A percentile compares a stretch with the other conserved stretches of the same genome.
These are phyloP conservation scores for Kodamaea fukazawae DNA, from an alignment of 805 yeast species.

Conservation along the genomic window DNA sequence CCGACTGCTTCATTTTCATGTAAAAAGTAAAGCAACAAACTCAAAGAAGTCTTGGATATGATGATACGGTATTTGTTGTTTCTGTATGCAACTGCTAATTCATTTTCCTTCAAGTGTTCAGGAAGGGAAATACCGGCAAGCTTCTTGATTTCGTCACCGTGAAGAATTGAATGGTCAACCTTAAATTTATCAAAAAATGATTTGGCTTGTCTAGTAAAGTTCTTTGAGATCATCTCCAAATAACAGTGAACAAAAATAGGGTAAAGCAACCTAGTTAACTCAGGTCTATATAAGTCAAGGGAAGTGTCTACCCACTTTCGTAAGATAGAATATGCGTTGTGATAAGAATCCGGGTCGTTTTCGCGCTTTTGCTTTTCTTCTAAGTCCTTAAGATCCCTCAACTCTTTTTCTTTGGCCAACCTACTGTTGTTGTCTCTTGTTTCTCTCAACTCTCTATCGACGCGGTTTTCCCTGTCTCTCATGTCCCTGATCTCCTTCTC, in stretches of 20 bases:
- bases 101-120: constrained; percentile 81
- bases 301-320: constrained; percentile 90
- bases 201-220: constrained; percentile 60
- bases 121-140: constrained; percentile 72
- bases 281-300: constrained; percentile 86
- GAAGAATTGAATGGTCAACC: constrained; percentile 69
- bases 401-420: constrained; percentile 38
- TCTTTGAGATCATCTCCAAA: constrained; percentile 70
- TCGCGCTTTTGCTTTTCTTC: constrained; percentile 43
- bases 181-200: constrained; percentile 72
- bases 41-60: constrained; percentile 81
- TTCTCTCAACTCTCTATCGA: constrained; percentile 39
- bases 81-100: constrained; percentile 71
- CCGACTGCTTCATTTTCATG: constrained; percentile 93
- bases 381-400: constrained; percentile 38
- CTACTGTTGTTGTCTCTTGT: constrained; percentile 37
- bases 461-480: constrained; percentile 29
- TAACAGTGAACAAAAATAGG: constrained; percentile 93
- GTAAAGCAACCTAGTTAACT: constrained; percentile 75
- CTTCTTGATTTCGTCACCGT: constrained; percentile 71
- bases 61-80: constrained; percentile 69
- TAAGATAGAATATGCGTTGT: constrained; percentile 76
- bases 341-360: constrained; percentile 67
- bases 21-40: constrained; percentile 76
- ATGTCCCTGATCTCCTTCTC: constrained; percentile 38